Conservation (phyloP, 164 flowering plant genomes). For the Sextonia rubra region DNA sequence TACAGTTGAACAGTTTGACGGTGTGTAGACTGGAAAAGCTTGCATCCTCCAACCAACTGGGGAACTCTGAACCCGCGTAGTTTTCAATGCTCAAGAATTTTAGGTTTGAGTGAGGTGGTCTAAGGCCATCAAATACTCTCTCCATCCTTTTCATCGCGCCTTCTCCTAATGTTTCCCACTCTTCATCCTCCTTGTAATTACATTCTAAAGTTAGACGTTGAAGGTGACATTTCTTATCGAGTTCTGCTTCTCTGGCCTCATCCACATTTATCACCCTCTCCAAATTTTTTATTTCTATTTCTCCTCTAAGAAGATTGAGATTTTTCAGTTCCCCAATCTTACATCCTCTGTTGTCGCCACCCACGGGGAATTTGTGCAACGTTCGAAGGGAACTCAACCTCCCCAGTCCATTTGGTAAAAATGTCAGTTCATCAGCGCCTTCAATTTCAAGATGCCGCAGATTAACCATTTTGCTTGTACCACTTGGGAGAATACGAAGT, state of each 20-base stretch:
- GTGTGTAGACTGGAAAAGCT: background rate
- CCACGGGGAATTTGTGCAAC: background rate
- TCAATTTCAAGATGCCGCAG: constrained; percentile 6
- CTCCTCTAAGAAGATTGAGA: background rate
- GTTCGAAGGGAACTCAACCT: background rate
- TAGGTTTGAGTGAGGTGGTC: background rate
- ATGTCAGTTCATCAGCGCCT: background rate
- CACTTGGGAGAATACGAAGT: background rate
- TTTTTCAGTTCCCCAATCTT: background rate
- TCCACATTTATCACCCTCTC: background rate
- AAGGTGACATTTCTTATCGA: background rate
- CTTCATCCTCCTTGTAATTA: background rate
- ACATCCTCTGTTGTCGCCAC: background rate
- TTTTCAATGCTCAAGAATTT: background rate
- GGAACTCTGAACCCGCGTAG: background rate
- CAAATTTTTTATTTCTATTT: background rate
- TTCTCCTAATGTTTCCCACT: background rate
- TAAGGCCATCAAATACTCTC: constrained; percentile 1
- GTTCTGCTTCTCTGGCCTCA: constrained; percentile 4
- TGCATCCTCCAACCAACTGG: background rate
- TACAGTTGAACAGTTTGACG: background rate
- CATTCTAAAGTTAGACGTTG: background rate
- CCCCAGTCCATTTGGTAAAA: background rate
- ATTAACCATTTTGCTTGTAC: background rate
- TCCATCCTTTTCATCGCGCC: background rate